phyloP scores from a whole-genome alignment of 352 stramenopile species.

The Globisporangium radiosum region DNA sequence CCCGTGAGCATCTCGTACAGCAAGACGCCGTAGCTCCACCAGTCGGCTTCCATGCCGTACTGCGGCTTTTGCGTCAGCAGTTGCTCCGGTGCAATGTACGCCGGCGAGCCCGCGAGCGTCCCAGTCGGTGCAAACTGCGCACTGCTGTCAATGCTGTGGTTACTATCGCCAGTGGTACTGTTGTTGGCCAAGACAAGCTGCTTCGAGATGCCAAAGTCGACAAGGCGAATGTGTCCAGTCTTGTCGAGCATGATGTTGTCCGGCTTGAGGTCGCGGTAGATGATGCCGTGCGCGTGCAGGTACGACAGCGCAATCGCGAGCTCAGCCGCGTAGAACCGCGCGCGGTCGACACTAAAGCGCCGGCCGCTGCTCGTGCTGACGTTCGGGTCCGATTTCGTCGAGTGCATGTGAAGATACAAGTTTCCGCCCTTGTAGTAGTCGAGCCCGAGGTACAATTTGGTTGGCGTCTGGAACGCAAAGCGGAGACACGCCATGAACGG shows the following conservation, averaged over 20 bases:
- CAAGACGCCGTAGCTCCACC: conserved; percentile 89
- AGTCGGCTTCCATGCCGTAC: conserved; percentile 86
- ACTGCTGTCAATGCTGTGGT: conserved; percentile 11
- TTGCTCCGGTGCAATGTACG: conserved; percentile 84
- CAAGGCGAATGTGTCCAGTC: conserved; percentile 80
- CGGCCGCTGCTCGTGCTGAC: conserved; percentile 64
- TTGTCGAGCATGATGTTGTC: conserved; percentile 89
- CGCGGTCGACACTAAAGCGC: conserved; percentile 58
- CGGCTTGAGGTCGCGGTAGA: conserved; percentile 85
- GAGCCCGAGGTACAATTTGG: conserved; percentile 72
- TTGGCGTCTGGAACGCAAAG: conserved; percentile 85
- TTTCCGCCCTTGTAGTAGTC: conserved; percentile 86
- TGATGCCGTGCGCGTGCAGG: conserved; percentile 80
- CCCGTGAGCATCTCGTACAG: conserved; percentile 89
- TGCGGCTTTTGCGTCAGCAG: conserved; percentile 77
- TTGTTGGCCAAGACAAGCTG: conserved; percentile 36
- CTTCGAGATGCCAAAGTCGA: conserved; percentile 89
- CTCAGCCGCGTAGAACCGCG: conserved; percentile 85
- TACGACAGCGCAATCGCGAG: conserved; percentile 83
- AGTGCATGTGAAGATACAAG: conserved; percentile 86
- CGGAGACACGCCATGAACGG: conserved; percentile 76
- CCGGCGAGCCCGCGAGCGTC: conserved; percentile 73
- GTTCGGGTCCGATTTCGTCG: conserved; percentile 73
- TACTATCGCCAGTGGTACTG: background rate
- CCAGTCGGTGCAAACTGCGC: conserved; percentile 51